These are phyloP conservation scores for Tulasnella sp. DNA, from an alignment of 768 basidiomycete species.

Conservation along the genomic window DNA sequence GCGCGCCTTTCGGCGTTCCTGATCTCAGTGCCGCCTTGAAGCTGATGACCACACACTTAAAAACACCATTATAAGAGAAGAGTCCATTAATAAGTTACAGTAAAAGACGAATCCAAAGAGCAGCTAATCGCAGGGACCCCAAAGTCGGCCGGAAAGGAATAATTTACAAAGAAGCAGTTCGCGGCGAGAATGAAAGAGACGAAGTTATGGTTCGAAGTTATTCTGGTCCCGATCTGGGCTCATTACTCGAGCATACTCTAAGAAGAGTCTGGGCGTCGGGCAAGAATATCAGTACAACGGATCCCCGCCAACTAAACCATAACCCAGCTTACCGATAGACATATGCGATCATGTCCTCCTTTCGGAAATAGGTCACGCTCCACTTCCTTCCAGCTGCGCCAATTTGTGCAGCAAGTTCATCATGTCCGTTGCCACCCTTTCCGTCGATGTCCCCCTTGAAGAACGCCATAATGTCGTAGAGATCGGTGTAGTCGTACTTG, in stretches of 20 bases:
- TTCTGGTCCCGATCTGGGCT: constrained; percentile 41
- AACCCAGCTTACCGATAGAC: constrained; percentile 43
- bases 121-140: neutral
- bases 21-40: neutral
- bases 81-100: neutral
- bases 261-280: constrained; percentile 35
- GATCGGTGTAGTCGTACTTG: constrained; percentile 51
- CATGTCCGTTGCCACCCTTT: constrained; percentile 52
- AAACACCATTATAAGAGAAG: neutral
- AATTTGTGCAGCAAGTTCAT: constrained; percentile 50
- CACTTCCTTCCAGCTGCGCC: constrained; percentile 50
- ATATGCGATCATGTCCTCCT: constrained; percentile 54
- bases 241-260: constrained; percentile 51
- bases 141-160: neutral
- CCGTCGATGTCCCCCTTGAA: constrained; percentile 58
- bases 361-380: constrained; percentile 51
- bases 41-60: neutral
- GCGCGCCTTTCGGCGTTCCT: neutral
- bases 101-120: neutral
- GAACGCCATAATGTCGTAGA: constrained; percentile 65
- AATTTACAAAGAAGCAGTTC: neutral
- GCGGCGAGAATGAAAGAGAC: neutral
- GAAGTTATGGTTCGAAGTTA: constrained; percentile 23
- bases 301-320: neutral
- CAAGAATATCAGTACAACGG: neutral